Base-by-base conservation (phyloP, 2,329 filamentous ascomycete genomes). In the Fusarium staphyleae region DNA sequence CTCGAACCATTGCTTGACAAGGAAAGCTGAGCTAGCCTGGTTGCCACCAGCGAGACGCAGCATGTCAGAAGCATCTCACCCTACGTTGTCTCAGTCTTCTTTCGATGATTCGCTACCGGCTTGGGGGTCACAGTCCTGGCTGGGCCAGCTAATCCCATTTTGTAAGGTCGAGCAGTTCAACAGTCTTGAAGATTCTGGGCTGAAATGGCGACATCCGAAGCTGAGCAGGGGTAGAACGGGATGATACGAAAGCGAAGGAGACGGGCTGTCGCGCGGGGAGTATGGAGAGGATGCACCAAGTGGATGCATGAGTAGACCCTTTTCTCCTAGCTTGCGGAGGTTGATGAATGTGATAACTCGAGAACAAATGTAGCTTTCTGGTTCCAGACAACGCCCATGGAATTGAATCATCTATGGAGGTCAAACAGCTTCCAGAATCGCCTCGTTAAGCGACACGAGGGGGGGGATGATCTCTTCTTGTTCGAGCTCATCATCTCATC, bases 141-240 rank as follows among this genome's bases (percentile, higher is more conserved):
- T 28, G 40, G 42, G 41, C 35, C 42, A 47, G 36, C 46, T 48
- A 48, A 13, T 10, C 26, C n/a, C 19, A 32, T 33, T 28, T 12
- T 36, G 45, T 42, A 10, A 32, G 15, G 37, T 15, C 29, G 32
- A 14, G 5, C 26, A 24, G 36, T 26, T 39, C 14, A 35, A 15
- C 8, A 13, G 36, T 32, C 22, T 45, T 47, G 28, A 18, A 34
- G 57, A 61, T 61, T 48, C 26, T 45, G 37, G 49, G 49, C 57
- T 59, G 22, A 37, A 48, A 61, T 61, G 41, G 58, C 57, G 58
- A 61, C 45, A 61, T 62, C 57, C 58, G 58, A 55, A 51, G 24
- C 16, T 41, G 45, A 45, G 40, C 50, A 46, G 57, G 47, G 14
- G 22, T 15, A 28, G 22, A 29, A 11, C 16, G 28, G 15, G 34